phyloP scores from a whole-genome alignment of 1,139 yeast species.

The Candida freyschussii region DNA sequence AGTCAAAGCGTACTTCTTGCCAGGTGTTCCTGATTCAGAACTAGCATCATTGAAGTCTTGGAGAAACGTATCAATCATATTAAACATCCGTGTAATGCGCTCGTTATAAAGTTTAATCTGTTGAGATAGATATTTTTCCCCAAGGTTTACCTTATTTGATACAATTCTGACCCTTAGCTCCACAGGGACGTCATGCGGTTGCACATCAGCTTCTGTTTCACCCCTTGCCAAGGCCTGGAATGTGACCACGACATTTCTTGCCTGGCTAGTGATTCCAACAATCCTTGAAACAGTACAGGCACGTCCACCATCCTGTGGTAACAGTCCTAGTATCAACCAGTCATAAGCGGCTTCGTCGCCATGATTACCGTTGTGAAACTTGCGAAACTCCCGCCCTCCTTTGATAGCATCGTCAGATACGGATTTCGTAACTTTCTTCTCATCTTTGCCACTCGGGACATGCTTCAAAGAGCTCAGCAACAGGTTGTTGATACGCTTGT shows the following conservation, averaged over 20 bases:
- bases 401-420: conserved; percentile 24
- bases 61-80: conserved; percentile 40
- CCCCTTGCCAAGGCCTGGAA: conserved; percentile 55
- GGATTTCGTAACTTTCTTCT: conserved; percentile 26
- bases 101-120: conserved; percentile 30
- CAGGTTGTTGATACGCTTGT: conserved; percentile 20
- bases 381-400: conserved; percentile 22
- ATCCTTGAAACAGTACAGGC: conserved; percentile 47
- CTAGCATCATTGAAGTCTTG: conserved; percentile 35
- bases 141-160: conserved; percentile 19
- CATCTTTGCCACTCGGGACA: conserved; percentile 29
- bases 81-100: conserved; percentile 32
- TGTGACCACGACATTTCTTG: conserved; percentile 42
- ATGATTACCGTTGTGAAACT: conserved; percentile 24
- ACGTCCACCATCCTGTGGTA: conserved; percentile 23
- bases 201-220: conserved; percentile 14
- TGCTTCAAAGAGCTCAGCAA: conserved; percentile 19
- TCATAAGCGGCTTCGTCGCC: conserved; percentile 23
- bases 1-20: conserved; percentile 37
- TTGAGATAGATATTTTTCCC: conserved; percentile 20
- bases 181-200: conserved; percentile 13
- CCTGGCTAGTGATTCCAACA: conserved; percentile 44
- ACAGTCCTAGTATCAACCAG: conserved; percentile 36
- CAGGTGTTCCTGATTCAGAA: conserved; percentile 21
- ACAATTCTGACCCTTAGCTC: conserved; percentile 31